Conservation (phyloP, 345 rosid genomes). For the Murraya paniculata region DNA sequence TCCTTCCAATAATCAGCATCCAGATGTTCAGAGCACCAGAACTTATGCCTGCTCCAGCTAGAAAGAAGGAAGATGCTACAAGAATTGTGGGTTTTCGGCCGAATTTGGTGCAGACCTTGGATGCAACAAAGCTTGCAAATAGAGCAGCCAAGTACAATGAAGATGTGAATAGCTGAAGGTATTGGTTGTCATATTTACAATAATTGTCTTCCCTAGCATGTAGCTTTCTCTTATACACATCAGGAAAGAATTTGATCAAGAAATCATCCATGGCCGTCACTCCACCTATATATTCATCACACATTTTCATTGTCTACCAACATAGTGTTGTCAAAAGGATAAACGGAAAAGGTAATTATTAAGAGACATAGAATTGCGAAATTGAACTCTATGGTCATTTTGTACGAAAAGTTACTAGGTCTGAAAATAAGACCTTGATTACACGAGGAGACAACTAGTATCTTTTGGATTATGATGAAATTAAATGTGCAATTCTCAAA, state of each 20-base stretch:
- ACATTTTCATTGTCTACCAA: no score
- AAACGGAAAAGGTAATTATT: no score
- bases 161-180: conserved; percentile 52
- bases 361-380: no score
- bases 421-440: no score
- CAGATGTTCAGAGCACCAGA: conserved; percentile 18
- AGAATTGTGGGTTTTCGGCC: conserved; percentile 49
- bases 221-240: conserved; percentile 35
- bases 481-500: background rate
- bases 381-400: no score
- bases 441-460: no score
- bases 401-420: no score
- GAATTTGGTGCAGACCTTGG: conserved; percentile 29
- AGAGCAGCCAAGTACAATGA: conserved; percentile 50
- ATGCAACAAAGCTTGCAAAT: conserved; percentile 37
- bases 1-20: conserved; percentile 38
- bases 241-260: conserved; percentile 40
- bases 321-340: no score
- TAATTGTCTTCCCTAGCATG: conserved; percentile 45
- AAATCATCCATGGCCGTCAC: conserved; percentile 60
- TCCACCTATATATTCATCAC: conserved; percentile 33
- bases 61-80: conserved; percentile 34
- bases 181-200: conserved; percentile 43
- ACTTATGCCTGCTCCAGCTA: conserved; percentile 24
- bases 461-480: no score